Percentiles rank a stretch among this genome's conserved stretches.
phyloP scores from a whole-genome alignment of 2,329 filamentous ascomycete species.

The Blastomyces parvus region DNA sequence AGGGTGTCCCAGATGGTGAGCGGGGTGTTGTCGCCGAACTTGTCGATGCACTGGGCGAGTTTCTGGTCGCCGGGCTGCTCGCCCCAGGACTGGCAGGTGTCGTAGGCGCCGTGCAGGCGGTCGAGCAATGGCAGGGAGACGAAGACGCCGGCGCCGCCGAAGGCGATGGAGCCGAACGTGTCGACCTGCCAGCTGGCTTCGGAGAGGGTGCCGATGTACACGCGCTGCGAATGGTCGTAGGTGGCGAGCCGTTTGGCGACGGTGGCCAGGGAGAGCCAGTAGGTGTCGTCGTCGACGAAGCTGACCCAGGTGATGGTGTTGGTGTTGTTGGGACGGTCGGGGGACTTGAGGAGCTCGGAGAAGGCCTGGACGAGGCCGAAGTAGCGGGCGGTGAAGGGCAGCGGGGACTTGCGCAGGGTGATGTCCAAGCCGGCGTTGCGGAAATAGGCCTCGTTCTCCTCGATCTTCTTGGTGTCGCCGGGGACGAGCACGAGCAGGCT shows the following conservation, averaged over 20 bases:
- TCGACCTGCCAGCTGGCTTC: constrained; percentile 38
- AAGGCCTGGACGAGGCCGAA: constrained; percentile 36
- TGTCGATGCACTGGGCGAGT: constrained; percentile 35
- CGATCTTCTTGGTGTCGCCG: constrained; percentile 32
- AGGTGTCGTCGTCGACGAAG: constrained; percentile 39
- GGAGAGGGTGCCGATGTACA: constrained; percentile 37
- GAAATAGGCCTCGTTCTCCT: constrained; percentile 34
- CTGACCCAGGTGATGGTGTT: constrained; percentile 35
- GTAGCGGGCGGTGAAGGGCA: constrained; percentile 36
- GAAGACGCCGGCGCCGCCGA: constrained; percentile 38
- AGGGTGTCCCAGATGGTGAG: constrained; percentile 36
- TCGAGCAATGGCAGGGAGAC: constrained; percentile 34
- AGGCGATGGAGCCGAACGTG: constrained; percentile 36
- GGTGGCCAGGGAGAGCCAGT: constrained; percentile 33
- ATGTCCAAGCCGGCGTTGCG: constrained; percentile 34
- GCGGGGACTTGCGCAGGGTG: constrained; percentile 31
- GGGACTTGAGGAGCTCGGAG: constrained; percentile 29
- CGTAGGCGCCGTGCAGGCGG: constrained; percentile 30
- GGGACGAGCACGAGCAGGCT: constrained; percentile 34
- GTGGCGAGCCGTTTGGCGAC: constrained; percentile 32
- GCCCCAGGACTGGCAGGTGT: constrained; percentile 35
- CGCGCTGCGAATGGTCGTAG: constrained; percentile 32
- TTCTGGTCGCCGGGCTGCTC: constrained; percentile 39
- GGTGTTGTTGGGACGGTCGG: constrained; percentile 34
- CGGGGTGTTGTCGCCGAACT: constrained; percentile 31